Conservation (phyloP, 2,329 filamentous ascomycete genomes). For the Ampelomyces quisqualis region DNA sequence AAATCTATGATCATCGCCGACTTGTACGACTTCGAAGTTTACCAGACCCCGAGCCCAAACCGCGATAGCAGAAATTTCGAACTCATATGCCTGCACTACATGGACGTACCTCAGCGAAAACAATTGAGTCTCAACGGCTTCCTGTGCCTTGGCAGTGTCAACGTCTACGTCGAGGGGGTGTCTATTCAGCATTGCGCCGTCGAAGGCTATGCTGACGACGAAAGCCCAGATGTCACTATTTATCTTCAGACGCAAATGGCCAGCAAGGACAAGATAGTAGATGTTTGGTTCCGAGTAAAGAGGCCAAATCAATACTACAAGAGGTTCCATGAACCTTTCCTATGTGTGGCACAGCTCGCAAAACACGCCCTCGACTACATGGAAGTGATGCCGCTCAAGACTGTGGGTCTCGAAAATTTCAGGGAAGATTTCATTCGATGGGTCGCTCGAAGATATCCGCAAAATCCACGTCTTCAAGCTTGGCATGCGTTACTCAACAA, state of each 20-base stretch:
- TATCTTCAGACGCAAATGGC: slow-evolving; percentile 62
- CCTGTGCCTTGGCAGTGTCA: slow-evolving; percentile 49
- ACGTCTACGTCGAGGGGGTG: slow-evolving; percentile 57
- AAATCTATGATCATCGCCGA: slow-evolving; percentile 17
- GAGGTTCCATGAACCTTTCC: slow-evolving; percentile 62
- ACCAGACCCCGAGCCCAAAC: slow-evolving; percentile 9
- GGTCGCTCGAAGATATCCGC: slow-evolving; percentile 52
- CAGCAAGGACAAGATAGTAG: slow-evolving; percentile 19
- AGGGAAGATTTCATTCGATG: slow-evolving; percentile 58
- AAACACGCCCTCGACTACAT: slow-evolving; percentile 74
- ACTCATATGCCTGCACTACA: slow-evolving; percentile 17
- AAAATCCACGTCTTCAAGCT: slow-evolving; percentile 45
- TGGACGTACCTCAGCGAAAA: slow-evolving; percentile 12
- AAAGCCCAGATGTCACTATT: slow-evolving; percentile 55
- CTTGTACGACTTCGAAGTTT: slow-evolving; percentile 30
- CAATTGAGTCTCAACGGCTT: slow-evolving; percentile 32
- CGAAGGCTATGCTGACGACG: slow-evolving; percentile 61
- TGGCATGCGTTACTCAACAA: slow-evolving; percentile 56
- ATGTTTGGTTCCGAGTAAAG: slow-evolving; percentile 65
- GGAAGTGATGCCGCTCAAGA: no score
- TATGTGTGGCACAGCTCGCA: slow-evolving; percentile 69
- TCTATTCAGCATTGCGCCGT: slow-evolving; percentile 63
- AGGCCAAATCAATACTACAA: slow-evolving; percentile 61
- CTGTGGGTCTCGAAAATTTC: slow-evolving; percentile 60
- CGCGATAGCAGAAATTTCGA: slow-evolving; percentile 2